Evolutionary conservation across 1,284 basidiomycete genomes (phyloP).

Genomic region (Heterobasidion annosum): DNA sequence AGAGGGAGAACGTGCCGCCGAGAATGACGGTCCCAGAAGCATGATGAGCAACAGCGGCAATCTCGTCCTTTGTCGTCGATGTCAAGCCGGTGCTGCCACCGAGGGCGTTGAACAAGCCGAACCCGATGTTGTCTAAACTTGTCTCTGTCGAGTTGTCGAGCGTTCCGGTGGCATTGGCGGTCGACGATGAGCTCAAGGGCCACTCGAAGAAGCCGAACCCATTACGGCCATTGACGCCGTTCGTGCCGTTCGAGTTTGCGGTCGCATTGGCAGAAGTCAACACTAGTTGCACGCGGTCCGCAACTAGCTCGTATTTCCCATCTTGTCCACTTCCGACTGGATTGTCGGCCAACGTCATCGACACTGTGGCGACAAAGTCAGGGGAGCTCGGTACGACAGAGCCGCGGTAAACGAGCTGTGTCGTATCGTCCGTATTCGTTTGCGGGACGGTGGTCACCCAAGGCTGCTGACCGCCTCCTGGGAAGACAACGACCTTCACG

Average conservation of each 20-base stretch:
- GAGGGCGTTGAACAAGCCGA: slow-evolving; percentile 47
- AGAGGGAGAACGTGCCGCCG: slow-evolving; percentile 70
- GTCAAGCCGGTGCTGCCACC: slow-evolving; percentile 31
- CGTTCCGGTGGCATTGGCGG: slow-evolving; percentile 45
- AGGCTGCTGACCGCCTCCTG: slow-evolving; percentile 57
- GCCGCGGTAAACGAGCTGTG: slow-evolving; percentile 70
- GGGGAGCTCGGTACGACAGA: slow-evolving; percentile 68
- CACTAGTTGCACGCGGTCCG: slow-evolving; percentile 69
- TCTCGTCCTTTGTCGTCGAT: slow-evolving; percentile 23
- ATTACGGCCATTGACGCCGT: slow-evolving; percentile 23
- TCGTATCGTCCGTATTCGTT: slow-evolving; percentile 57
- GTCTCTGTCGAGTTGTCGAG: slow-evolving; percentile 73
- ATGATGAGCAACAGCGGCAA: slow-evolving; percentile 57
- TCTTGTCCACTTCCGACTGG: slow-evolving; percentile 53
- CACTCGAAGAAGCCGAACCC: slow-evolving; percentile 79
- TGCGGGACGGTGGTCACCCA: slow-evolving; percentile 68
- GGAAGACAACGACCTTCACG: slow-evolving; percentile 80
- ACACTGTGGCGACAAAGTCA: slow-evolving; percentile 68
- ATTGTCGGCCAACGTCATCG: slow-evolving; percentile 54
- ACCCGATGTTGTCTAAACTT: slow-evolving; percentile 52
- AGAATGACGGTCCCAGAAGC: slow-evolving; percentile 61
- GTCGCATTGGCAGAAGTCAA: slow-evolving; percentile 53
- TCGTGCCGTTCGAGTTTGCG: slow-evolving; percentile 17
- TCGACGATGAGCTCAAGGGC: slow-evolving; percentile 39
- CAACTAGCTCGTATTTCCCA: slow-evolving; percentile 72